Conservation (phyloP, 495 filamentous ascomycete species). For the Aspergillus ellipticus region DNA sequence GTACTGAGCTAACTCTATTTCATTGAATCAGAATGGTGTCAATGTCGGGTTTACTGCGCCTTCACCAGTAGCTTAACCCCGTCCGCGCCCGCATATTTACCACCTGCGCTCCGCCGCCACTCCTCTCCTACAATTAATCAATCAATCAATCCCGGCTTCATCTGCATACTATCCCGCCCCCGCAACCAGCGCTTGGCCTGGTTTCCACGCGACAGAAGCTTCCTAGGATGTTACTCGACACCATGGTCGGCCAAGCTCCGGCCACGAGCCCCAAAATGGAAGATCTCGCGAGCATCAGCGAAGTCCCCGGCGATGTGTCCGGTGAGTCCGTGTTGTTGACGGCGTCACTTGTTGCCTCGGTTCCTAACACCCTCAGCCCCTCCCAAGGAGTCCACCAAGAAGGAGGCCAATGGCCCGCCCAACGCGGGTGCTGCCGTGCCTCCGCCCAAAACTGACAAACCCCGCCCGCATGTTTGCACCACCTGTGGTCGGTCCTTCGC, state of each 20-base stretch:
- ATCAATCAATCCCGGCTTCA: not conserved
- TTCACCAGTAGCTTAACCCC: not conserved
- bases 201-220: not conserved
- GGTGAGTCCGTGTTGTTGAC: conserved; percentile 30
- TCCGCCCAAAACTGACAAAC: conserved; percentile 94
- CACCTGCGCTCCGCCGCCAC: not conserved
- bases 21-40: conserved; percentile 9
- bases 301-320: conserved; percentile 40
- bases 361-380: conserved; percentile 19
- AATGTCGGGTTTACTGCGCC: conserved; percentile 6
- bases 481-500: conserved; percentile 94
- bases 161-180: not conserved
- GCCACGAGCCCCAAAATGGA: conserved; percentile 35
- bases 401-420: conserved; percentile 32
- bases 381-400: conserved; percentile 32
- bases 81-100: not conserved
- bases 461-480: conserved; percentile 87
- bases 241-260: conserved; percentile 39
- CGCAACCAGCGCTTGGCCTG: not conserved
- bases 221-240: conserved; percentile 36
- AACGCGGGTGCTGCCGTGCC: conserved; percentile 41
- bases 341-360: not conserved
- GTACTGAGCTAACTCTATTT: not conserved
- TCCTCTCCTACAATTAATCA: not conserved
- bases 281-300: conserved; percentile 46